Conservation (phyloP, 371 early-diverging fungal species). For the Rhizopus sp. region DNA sequence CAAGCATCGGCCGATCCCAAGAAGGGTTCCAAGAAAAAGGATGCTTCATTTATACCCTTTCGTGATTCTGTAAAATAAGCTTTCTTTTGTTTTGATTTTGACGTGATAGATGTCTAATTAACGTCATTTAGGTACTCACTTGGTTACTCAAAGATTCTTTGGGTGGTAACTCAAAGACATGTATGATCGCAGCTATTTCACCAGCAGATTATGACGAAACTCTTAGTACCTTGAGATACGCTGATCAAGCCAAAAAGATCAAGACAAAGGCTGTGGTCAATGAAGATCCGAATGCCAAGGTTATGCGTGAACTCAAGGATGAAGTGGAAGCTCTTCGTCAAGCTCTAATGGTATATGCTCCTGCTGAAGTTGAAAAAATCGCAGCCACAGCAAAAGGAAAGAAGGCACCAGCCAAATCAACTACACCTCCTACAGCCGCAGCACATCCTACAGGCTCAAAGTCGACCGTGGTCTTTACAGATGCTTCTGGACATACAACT, state of each 20-base stretch:
- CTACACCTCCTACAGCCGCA: neutral
- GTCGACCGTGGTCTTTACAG: slow-evolving; percentile 46
- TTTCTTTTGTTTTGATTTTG: neutral
- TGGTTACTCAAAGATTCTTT: slow-evolving; percentile 91
- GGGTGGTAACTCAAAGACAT: slow-evolving; percentile 89
- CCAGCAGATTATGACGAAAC: slow-evolving; percentile 83
- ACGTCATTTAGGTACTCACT: slow-evolving; percentile 60
- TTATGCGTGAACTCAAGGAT: slow-evolving; percentile 81
- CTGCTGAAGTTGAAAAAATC: slow-evolving; percentile 42
- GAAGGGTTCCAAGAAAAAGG: slow-evolving; percentile 52
- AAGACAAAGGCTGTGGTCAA: slow-evolving; percentile 89
- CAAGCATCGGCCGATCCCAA: slow-evolving; percentile 40
- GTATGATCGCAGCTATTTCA: slow-evolving; percentile 86
- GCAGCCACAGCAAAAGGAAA: slow-evolving; percentile 20
- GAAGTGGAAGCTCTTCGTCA: slow-evolving; percentile 72
- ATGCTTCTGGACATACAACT: slow-evolving; percentile 43
- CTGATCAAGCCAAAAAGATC: slow-evolving; percentile 88
- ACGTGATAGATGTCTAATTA: neutral
- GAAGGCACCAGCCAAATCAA: slow-evolving; percentile 4
- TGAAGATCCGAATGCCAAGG: slow-evolving; percentile 77
- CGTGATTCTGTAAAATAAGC: slow-evolving; percentile 71
- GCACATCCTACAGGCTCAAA: slow-evolving; percentile 7
- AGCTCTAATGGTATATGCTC: slow-evolving; percentile 61
- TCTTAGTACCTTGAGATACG: slow-evolving; percentile 90
- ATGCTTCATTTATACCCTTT: slow-evolving; percentile 67